These are phyloP conservation scores for Emergomyces pasteurianus DNA, from an alignment of 2,329 filamentous ascomycete genomes.

Conservation along the genomic window DNA sequence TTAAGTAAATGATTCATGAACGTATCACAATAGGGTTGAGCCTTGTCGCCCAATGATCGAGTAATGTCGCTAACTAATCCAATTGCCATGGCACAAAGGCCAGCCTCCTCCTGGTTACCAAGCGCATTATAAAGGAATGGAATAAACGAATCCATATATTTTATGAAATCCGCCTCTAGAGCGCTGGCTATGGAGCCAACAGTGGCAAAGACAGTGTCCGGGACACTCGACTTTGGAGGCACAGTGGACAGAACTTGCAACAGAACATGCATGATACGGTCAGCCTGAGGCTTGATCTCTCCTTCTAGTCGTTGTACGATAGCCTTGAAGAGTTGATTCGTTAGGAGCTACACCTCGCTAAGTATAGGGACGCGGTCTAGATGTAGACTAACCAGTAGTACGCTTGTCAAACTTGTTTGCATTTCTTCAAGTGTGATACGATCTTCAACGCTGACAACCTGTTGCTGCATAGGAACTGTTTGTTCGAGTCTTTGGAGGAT, in stretches of 20 bases:
- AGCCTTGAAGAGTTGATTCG: slow-evolving; percentile 31
- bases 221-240: slow-evolving; percentile 79
- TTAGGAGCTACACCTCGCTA: not conserved
- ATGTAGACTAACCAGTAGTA: slow-evolving; percentile 50
- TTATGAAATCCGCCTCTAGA: slow-evolving; percentile 82
- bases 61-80: slow-evolving; percentile 95
- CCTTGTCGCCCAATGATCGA: slow-evolving; percentile 75
- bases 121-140: slow-evolving; percentile 91
- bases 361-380: not conserved
- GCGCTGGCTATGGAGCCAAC: slow-evolving; percentile 86
- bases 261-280: slow-evolving; percentile 84
- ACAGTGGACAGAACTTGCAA: slow-evolving; percentile 69
- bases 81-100: slow-evolving; percentile 92
- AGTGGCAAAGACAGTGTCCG: slow-evolving; percentile 84
- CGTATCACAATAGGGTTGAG: slow-evolving; percentile 88
- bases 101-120: slow-evolving; percentile 88
- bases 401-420: slow-evolving; percentile 88
- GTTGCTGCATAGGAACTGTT: slow-evolving; percentile 76
- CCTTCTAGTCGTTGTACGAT: slow-evolving; percentile 85
- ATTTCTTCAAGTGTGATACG: slow-evolving; percentile 93
- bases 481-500: slow-evolving; percentile 84
- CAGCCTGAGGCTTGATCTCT: slow-evolving; percentile 79
- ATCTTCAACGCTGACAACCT: slow-evolving; percentile 95
- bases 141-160: slow-evolving; percentile 94
- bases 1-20: slow-evolving; percentile 98